Evolutionary conservation across 768 basidiomycete genomes (phyloP).

Genomic region (Melanogaster broomeanus): DNA sequence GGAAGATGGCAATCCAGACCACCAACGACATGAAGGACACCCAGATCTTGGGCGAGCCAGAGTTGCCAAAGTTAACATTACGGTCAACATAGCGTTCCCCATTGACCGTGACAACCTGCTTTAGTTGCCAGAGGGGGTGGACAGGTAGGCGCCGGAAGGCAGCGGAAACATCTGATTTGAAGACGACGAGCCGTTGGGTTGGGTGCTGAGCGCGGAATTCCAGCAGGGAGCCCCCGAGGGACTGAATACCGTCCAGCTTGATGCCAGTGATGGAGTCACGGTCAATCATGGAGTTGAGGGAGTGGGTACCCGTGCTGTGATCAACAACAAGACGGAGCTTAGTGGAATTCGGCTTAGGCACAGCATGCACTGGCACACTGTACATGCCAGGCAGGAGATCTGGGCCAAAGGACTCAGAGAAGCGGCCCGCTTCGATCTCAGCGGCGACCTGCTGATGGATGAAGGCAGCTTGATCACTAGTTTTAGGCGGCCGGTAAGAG

Average conservation of each 20-base stretch:
- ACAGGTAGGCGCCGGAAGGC: neutral
- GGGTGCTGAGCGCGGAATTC: neutral
- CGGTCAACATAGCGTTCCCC: constrained; percentile 24
- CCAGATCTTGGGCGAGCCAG: constrained; percentile 9
- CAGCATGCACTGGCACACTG: constrained; percentile 36
- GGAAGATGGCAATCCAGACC: constrained; percentile 24
- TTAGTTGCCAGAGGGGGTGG: constrained; percentile 29
- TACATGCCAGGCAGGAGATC: constrained; percentile 43
- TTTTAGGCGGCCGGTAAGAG: no score
- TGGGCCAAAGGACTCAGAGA: constrained; percentile 19
- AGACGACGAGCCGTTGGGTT: neutral
- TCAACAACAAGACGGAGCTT: constrained; percentile 38
- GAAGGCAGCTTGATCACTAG: no score
- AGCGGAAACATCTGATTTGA: neutral
- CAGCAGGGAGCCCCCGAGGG: no score
- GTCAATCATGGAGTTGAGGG: constrained; percentile 39
- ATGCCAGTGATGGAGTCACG: neutral
- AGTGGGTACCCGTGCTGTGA: constrained; percentile 27
- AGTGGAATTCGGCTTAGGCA: constrained; percentile 42
- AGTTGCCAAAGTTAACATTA: constrained; percentile 24
- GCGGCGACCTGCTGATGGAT: neutral
- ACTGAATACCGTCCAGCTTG: no score
- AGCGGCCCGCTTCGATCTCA: neutral
- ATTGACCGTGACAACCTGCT: constrained; percentile 32
- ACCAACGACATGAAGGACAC: constrained; percentile 16